These are phyloP conservation scores for Paecilomyces niveus DNA, from an alignment of 2,329 filamentous ascomycete species.

Conservation along the genomic window DNA sequence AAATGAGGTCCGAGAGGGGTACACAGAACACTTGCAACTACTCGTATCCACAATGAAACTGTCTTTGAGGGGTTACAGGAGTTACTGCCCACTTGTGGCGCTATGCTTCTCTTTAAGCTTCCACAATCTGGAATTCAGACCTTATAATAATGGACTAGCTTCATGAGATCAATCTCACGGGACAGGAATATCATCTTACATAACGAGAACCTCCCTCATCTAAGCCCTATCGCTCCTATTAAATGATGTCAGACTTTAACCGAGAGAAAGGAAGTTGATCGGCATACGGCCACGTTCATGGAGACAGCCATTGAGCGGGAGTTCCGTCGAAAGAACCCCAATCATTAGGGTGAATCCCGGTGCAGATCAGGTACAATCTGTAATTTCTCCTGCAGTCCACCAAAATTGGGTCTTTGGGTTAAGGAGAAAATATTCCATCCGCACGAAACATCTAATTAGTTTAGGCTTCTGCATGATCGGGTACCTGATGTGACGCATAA, in stretches of 20 bases:
- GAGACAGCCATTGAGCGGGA: neutral
- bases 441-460: neutral
- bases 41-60: too few species aligned
- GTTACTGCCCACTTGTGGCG: too few species aligned
- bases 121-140: too few species aligned
- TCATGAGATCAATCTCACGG: too few species aligned
- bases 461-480: neutral
- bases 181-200: too few species aligned
- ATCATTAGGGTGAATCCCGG: neutral
- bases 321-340: neutral
- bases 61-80: too few species aligned
- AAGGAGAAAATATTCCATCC: neutral
- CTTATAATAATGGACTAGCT: too few species aligned
- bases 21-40: too few species aligned
- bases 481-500: neutral
- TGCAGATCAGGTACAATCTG: neutral
- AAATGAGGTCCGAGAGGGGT: too few species aligned
- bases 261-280: neutral
- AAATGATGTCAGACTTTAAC: neutral
- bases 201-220: too few species aligned
- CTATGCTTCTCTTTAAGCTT: too few species aligned
- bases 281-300: neutral
- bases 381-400: neutral
- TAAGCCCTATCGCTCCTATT: too few species aligned
- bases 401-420: neutral